These are phyloP conservation scores for Aschersonia sp. DNA, from an alignment of 2,329 filamentous ascomycete genomes.

Conservation along the genomic window DNA sequence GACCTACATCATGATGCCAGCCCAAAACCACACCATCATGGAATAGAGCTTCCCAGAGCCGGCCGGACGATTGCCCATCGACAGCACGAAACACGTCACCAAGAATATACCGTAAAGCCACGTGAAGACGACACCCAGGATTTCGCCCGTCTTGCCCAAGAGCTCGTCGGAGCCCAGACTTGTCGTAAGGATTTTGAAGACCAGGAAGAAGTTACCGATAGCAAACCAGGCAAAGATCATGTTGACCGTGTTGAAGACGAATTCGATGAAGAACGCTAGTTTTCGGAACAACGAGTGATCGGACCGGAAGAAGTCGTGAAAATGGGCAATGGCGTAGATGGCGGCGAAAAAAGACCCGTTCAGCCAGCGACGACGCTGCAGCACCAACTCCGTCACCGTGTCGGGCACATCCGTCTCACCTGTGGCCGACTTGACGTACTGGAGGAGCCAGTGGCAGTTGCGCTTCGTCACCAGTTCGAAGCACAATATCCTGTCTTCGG, in stretches of 20 bases:
- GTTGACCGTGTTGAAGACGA: conserved; percentile 85
- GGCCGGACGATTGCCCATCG: conserved; percentile 86
- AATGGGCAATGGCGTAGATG: conserved; percentile 87
- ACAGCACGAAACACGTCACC: conserved; percentile 87
- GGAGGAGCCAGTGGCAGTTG: conserved; percentile 92
- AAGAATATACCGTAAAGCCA: conserved; percentile 90
- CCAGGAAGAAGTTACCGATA: conserved; percentile 97
- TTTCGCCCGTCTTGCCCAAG: conserved; percentile 61
- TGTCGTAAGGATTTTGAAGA: conserved; percentile 90
- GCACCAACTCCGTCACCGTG: conserved; percentile 83
- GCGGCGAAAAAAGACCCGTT: conserved; percentile 98
- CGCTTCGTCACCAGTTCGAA: conserved; percentile 97
- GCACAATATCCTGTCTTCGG: conserved; percentile 96
- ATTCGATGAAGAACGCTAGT: conserved; percentile 81
- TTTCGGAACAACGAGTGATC: conserved; percentile 82
- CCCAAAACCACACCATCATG: conserved; percentile 98
- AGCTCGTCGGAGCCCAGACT: conserved; percentile 59
- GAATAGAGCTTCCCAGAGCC: conserved; percentile 90
- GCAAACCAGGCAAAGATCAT: conserved; percentile 99
- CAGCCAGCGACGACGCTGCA: conserved; percentile 91
- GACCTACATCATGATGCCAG: conserved; percentile 75
- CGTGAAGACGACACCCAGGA: conserved; percentile 82
- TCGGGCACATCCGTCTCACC: conserved; percentile 97
- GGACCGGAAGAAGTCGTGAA: conserved; percentile 90
- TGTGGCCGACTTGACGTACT: conserved; percentile 95